A percentile compares a stretch with the other conserved stretches of the same genome.
Evolutionary conservation across 345 rosid species (phyloP).

Genomic region (Theobroma cacao): DNA sequence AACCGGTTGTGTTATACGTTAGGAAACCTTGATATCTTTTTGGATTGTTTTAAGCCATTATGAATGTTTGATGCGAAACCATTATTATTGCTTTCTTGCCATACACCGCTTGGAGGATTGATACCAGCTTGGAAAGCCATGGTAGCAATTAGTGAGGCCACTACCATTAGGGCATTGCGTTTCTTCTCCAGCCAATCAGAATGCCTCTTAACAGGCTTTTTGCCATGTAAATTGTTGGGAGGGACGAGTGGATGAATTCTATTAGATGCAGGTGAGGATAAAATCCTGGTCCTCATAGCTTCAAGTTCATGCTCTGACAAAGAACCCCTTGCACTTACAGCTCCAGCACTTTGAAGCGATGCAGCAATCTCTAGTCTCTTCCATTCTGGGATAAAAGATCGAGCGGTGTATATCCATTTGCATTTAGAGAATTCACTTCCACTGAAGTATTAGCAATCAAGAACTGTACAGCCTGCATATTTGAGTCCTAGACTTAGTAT

Average conservation of each 20-base stretch:
- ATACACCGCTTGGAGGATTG: conserved; percentile 25
- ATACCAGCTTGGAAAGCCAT: conserved; percentile 30
- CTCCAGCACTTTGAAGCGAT: conserved; percentile 5
- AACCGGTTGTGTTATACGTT: conserved; percentile 13
- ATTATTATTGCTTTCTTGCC: conserved; percentile 15
- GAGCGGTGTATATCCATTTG: conserved; percentile 19
- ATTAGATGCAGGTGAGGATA: not conserved
- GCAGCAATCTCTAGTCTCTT: conserved; percentile 10
- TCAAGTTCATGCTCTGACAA: not conserved
- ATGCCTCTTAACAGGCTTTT: not conserved
- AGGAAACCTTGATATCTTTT: conserved; percentile 12
- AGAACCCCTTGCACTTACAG: not conserved
- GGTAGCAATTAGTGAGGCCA: conserved; percentile 33
- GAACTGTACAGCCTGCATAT: conserved; percentile 17
- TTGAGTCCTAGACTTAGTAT: not conserved
- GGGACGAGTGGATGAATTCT: too few relatives aligned
- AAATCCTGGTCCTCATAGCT: not conserved
- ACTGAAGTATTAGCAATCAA: conserved; percentile 16
- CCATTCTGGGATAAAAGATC: conserved; percentile 3
- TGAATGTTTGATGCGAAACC: not conserved
- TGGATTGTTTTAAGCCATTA: conserved; percentile 5
- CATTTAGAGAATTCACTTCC: conserved; percentile 11
- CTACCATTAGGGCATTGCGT: conserved; percentile 30
- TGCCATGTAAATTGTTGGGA: not conserved
- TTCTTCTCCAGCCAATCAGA: conserved; percentile 11